Evolutionary conservation across 495 filamentous ascomycete species (phyloP).

Genomic region (Tuber umbilicatum): DNA sequence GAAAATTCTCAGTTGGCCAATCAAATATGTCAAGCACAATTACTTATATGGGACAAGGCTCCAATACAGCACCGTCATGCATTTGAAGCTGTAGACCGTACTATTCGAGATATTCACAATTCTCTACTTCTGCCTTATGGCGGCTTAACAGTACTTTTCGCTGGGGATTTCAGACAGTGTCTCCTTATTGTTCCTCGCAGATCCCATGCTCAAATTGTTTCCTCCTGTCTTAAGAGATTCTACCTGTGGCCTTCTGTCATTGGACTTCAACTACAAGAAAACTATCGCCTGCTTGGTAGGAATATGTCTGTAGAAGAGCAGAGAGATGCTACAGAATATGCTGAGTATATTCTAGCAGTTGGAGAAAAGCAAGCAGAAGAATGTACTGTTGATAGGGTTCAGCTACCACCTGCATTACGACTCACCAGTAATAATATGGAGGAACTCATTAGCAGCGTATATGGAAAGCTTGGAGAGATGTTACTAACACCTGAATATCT

Average conservation of each 20-base stretch:
- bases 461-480: no score
- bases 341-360: no score
- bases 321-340: no score
- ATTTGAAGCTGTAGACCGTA: background rate
- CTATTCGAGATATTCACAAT: background rate
- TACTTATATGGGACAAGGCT: no score
- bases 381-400: no score
- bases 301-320: no score
- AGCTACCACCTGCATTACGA: no score
- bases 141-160: background rate
- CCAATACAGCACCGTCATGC: background rate
- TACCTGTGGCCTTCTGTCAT: background rate
- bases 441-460: no score
- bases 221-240: background rate
- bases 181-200: background rate
- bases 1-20: no score
- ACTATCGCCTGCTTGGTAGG: background rate
- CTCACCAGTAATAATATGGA: no score
- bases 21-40: no score
- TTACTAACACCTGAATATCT: background rate
- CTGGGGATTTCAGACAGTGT: background rate
- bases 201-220: background rate
- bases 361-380: no score
- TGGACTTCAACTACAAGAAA: background rate
- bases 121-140: background rate